phyloP scores from a whole-genome alignment of 2,329 filamentous ascomycete genomes.

The Verticillium alfalfae region DNA sequence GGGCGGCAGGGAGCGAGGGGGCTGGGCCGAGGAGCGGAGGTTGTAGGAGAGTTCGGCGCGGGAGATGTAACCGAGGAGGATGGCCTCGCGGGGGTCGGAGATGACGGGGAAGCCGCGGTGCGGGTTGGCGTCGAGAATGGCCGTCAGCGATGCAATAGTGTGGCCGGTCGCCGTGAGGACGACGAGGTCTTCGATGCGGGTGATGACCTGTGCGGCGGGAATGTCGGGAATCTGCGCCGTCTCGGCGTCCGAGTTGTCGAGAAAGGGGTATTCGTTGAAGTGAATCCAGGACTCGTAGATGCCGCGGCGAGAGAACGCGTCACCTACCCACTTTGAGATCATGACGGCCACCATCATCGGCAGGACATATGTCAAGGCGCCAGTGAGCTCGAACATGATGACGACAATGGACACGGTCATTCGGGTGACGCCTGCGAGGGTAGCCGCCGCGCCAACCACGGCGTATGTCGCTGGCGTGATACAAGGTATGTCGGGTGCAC shows the following conservation, averaged over 20 bases:
- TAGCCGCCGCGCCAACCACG: constrained; percentile 90
- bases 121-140: constrained; percentile 65
- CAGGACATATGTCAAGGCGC: constrained; percentile 90
- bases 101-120: constrained; percentile 93
- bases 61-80: constrained; percentile 89
- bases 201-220: constrained; percentile 85
- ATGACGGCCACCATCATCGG: constrained; percentile 99
- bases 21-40: constrained; percentile 55
- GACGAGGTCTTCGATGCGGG: constrained; percentile 81
- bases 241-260: constrained; percentile 78
- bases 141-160: constrained; percentile 70
- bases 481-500: constrained; percentile 80
- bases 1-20: constrained; percentile 53
- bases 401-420: constrained; percentile 99
- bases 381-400: constrained; percentile 98
- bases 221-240: constrained; percentile 73
- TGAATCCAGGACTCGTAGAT: constrained; percentile 99
- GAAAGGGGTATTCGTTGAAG: constrained; percentile 89
- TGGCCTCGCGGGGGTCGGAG: constrained; percentile 67
- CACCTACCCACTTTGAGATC: constrained; percentile 96
- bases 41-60: constrained; percentile 85
- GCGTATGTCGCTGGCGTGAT: constrained; percentile 94
- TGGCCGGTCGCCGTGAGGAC: constrained; percentile 83
- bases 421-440: constrained; percentile 87
- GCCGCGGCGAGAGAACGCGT: constrained; percentile 84